phyloP scores from a whole-genome alignment of 2,329 filamentous ascomycete species.

The Aspergillus fischeri region DNA sequence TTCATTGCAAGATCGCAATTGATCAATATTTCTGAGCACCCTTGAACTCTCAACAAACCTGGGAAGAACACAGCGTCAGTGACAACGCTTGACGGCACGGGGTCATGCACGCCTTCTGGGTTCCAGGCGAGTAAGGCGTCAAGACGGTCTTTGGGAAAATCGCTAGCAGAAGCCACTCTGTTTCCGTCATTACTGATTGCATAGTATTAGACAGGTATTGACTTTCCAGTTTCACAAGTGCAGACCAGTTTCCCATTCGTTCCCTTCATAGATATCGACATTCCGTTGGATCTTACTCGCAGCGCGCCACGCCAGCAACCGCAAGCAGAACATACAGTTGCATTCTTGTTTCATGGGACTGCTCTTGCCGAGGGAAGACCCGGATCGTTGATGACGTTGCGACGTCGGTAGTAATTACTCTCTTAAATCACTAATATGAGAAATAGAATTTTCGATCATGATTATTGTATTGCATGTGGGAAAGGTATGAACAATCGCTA shows the following conservation, averaged over 20 bases:
- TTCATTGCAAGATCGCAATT: slow-evolving; percentile 8
- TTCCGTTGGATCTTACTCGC: not conserved
- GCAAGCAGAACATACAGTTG: not conserved
- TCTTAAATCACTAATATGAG: not conserved
- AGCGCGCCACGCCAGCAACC: not conserved
- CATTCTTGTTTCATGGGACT: not conserved
- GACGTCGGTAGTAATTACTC: not conserved
- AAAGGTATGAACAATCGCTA: too few relatives aligned
- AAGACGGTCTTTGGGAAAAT: not conserved
- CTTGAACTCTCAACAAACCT: slow-evolving; percentile 11
- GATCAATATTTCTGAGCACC: slow-evolving; percentile 10
- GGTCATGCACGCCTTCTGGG: not conserved
- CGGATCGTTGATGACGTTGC: not conserved
- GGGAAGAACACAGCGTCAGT: slow-evolving; percentile 6
- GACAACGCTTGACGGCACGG: slow-evolving; percentile 7
- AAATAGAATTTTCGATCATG: not conserved
- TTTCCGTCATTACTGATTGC: not conserved
- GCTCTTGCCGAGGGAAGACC: not conserved
- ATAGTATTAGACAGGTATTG: too few relatives aligned
- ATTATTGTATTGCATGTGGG: not conserved
- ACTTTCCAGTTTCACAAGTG: not conserved
- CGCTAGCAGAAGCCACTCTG: not conserved
- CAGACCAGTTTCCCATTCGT: not conserved
- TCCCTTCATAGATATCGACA: not conserved
- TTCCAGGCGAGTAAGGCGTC: not conserved